phyloP scores from a whole-genome alignment of 2,329 filamentous ascomycete genomes.

The Diaporthe citrichinensis region DNA sequence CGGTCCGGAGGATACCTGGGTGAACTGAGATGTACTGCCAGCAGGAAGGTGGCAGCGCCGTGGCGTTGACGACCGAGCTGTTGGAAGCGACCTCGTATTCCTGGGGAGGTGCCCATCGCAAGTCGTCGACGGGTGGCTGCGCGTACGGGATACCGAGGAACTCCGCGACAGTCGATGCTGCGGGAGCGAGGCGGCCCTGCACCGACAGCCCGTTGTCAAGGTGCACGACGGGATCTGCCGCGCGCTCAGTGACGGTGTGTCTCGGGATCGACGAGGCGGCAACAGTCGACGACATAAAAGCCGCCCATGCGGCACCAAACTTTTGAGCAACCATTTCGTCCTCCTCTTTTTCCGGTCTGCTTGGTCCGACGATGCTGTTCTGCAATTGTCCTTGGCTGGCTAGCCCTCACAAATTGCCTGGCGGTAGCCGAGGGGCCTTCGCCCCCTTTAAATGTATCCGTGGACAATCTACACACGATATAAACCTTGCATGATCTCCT shows the following conservation, averaged over 20 bases:
- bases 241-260: neutral
- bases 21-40: conserved; percentile 27
- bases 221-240: conserved; percentile 2
- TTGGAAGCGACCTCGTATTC: conserved; percentile 44
- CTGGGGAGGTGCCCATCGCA: conserved; percentile 50
- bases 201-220: conserved; percentile 26
- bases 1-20: conserved; percentile 36
- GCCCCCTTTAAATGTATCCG: conserved; percentile 1
- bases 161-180: conserved; percentile 48
- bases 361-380: neutral
- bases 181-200: conserved; percentile 22
- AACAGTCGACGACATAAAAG: conserved; percentile 4
- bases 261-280: conserved; percentile 5
- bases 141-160: conserved; percentile 56
- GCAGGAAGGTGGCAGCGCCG: conserved; percentile 44
- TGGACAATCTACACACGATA: neutral
- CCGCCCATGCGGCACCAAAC: conserved; percentile 3
- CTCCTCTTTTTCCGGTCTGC: neutral
- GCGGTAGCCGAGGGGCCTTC: no score
- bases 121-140: conserved; percentile 50
- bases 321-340: neutral
- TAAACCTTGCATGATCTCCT: conserved; percentile 7
- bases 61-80: conserved; percentile 51
- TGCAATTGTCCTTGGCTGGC: neutral
- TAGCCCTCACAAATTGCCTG: neutral